These are phyloP conservation scores for Acanthamoeba lenticulata DNA, from an alignment of 208 protist genomes.

Conservation along the genomic window DNA sequence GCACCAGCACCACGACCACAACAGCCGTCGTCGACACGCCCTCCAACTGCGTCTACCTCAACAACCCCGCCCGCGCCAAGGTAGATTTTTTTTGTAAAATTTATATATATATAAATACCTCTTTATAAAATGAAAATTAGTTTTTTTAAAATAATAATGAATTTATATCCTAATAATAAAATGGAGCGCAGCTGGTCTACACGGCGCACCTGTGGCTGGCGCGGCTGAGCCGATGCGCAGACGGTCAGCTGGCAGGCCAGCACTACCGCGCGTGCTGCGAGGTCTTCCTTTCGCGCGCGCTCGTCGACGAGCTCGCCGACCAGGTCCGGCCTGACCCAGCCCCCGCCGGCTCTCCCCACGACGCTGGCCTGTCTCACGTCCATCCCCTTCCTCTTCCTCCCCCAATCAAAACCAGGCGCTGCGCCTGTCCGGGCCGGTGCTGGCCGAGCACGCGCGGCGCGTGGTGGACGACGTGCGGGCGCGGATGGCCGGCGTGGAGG, in stretches of 20 bases:
- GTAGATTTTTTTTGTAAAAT: too few species aligned
- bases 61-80: not conserved
- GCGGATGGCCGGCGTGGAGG: not conserved
- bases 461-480: not conserved
- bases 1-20: not conserved
- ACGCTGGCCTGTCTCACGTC: too few species aligned
- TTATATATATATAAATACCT: too few species aligned
- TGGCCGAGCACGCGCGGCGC: not conserved
- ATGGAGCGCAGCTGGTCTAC: not conserved
- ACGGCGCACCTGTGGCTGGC: not conserved
- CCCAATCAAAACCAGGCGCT: too few species aligned
- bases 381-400: too few species aligned
- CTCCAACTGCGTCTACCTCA: not conserved
- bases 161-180: too few species aligned
- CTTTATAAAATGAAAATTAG: too few species aligned
- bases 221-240: not conserved
- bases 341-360: too few species aligned
- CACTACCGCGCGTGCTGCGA: not conserved
- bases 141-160: too few species aligned
- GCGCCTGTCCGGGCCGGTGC: not conserved
- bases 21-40: not conserved
- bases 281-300: not conserved
- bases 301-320: not conserved
- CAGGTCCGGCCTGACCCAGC: not conserved
- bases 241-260: not conserved